Evolutionary conservation across 2,329 filamentous ascomycete genomes (phyloP).

Genomic region (Paradendryphiella salina): DNA sequence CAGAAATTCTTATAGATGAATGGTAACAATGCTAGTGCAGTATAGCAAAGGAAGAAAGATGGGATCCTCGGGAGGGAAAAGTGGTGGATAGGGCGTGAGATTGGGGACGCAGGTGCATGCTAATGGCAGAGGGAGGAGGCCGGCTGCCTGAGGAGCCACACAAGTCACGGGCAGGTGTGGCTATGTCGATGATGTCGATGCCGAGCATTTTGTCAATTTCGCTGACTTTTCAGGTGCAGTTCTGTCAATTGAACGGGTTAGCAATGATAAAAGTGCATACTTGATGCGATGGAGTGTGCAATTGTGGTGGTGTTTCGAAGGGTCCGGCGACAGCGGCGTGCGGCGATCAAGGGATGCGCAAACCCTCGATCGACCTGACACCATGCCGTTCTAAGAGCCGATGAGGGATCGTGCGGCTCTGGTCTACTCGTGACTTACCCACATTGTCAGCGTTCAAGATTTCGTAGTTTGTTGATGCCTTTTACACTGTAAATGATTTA

Average conservation of each 20-base stretch:
- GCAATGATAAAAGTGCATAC: conserved; percentile 31
- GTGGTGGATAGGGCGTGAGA: conserved; percentile 20
- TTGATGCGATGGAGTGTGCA: conserved; percentile 22
- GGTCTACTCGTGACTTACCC: conserved; percentile 14
- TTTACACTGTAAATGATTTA: neutral
- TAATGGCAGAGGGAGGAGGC: conserved; percentile 23
- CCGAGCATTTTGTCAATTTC: conserved; percentile 22
- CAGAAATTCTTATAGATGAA: conserved; percentile 4
- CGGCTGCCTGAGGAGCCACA: conserved; percentile 33
- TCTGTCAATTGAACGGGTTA: conserved; percentile 28
- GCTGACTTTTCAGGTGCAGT: conserved; percentile 26
- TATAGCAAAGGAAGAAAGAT: conserved; percentile 7
- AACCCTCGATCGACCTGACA: conserved; percentile 18
- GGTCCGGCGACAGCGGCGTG: conserved; percentile 25
- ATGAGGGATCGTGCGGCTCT: conserved; percentile 16
- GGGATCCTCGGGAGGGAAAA: conserved; percentile 11
- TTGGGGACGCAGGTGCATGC: conserved; percentile 14
- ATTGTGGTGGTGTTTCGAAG: conserved; percentile 26
- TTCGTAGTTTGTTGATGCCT: neutral
- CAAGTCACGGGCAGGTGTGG: conserved; percentile 29
- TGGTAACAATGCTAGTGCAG: conserved; percentile 1
- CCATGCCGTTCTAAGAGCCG: conserved; percentile 27
- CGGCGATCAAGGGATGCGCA: conserved; percentile 32
- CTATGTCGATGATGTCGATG: conserved; percentile 31
- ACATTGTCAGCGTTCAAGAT: no score